Base-by-base conservation (phyloP, 2,329 filamentous ascomycete genomes). In the Phaeosphaeriaceae sp. region DNA sequence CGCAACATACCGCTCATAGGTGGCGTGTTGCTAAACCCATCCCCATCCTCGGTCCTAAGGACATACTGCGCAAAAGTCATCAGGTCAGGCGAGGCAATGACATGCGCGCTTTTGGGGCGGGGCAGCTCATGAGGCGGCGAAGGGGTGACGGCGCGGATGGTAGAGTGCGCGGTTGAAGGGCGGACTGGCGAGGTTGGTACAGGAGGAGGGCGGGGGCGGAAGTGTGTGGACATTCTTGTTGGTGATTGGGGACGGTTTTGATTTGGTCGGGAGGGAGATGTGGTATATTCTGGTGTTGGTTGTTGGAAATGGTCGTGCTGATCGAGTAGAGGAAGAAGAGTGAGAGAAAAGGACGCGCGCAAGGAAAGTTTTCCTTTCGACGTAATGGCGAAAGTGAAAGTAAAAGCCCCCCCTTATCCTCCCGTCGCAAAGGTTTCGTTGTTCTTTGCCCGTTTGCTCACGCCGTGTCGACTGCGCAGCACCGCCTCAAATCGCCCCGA, bases 91-190 rank as follows among this genome's bases (percentile, higher is more conserved):
- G 41, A 53, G 19, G 36, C 42, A 19, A 45, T 21, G 11, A 33
- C 36, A 3, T 50, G 53, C n/a, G 42, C 53, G 46, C 53, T 36
- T 21, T 54, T 49, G 7, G 47, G 33, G 3, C 47, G 53, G 19
- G 25, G 41, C 7, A 47, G 15, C 9, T 25, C 25, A 2, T 62
- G 58, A 9, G 63, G 57, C 13, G 70, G 71, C 13, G 70, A 74
- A 9, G 71, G 70, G 9, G 68, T 63, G 25, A 75, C 68, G 27
- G 63, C 62, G 22, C 71, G 69, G 46, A 75, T 72, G 2, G 71
- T 74, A 0, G 66, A 72, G 53, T 59, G 59, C 22, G 63, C 57
- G 20, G 64, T 71, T 25, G 59, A 51, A 13, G 70, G 69, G 20
- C 65, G 63, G 1, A 51, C 47, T 3, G 69, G 69, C 1, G 56